Conservation (phyloP, 768 basidiomycete species). For the Mrakia frigida region DNA sequence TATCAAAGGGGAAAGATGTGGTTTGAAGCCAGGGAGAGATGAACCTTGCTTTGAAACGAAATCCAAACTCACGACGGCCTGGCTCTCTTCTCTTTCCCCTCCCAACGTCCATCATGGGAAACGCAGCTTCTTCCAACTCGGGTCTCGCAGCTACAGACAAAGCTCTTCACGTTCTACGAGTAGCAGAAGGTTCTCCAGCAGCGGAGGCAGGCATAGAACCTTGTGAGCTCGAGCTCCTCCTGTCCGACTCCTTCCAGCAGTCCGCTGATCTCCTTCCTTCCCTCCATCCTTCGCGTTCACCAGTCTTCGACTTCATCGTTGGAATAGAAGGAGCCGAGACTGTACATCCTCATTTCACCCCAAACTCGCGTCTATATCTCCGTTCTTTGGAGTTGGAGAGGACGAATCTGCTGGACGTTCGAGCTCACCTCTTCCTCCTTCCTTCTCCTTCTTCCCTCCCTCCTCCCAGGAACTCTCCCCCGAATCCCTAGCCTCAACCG, state of each 20-base stretch:
- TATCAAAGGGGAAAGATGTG: neutral
- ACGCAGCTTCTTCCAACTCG: conserved; percentile 22
- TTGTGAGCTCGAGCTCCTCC: conserved; percentile 40
- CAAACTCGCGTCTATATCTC: too few species aligned
- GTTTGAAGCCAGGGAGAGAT: neutral
- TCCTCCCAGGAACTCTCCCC: conserved; percentile 53
- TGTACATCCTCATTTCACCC: conserved; percentile 9
- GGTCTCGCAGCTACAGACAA: conserved; percentile 17
- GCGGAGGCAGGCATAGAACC: conserved; percentile 78
- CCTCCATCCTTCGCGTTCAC: too few species aligned
- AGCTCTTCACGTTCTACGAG: conserved; percentile 74
- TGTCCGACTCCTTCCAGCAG: neutral
- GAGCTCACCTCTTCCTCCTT: neutral
- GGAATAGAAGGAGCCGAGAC: conserved; percentile 70
- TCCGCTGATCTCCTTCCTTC: neutral
- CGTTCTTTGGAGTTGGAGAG: neutral
- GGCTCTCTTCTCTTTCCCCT: neutral
- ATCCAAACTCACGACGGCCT: too few species aligned
- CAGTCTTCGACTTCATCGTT: conserved; percentile 87
- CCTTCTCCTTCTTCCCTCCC: neutral
- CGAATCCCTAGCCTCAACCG: conserved; percentile 67
- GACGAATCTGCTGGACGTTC: neutral
- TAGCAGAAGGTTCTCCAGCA: conserved; percentile 83
- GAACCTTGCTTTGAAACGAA: too few species aligned
- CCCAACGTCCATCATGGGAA: conserved; percentile 24